Conservation (phyloP, 371 early-diverging fungal species). For the Basidiobolus meristosporus region DNA sequence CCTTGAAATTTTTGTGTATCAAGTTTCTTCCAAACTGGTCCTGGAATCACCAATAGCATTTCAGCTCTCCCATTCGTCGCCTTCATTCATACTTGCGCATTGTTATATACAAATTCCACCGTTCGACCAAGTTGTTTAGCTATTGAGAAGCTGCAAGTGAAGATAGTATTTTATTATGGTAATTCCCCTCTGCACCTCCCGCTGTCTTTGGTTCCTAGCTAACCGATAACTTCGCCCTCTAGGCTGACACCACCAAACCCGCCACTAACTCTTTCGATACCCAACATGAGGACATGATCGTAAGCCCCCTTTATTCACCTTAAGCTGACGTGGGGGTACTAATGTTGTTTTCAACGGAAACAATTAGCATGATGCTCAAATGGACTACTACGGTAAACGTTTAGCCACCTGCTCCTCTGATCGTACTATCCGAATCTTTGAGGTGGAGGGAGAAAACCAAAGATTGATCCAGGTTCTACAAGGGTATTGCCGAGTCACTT, state of each 20-base stretch:
- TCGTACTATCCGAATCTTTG: slow-evolving; percentile 78
- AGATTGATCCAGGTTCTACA: slow-evolving; percentile 55
- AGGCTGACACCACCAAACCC: not conserved
- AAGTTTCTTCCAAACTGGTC: too few species aligned
- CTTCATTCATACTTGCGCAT: too few species aligned
- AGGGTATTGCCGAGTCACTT: slow-evolving; percentile 22
- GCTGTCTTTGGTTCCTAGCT: too few species aligned
- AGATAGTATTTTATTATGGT: too few species aligned
- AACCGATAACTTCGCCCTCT: too few species aligned
- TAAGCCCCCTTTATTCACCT: slow-evolving; percentile 15
- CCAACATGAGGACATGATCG: slow-evolving; percentile 88
- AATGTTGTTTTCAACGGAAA: not conserved
- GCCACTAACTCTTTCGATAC: slow-evolving; percentile 51
- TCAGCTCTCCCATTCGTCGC: too few species aligned
- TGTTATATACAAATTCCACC: too few species aligned
- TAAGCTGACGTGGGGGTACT: not conserved
- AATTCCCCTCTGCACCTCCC: too few species aligned
- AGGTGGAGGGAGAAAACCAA: slow-evolving; percentile 68
- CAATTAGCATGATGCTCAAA: slow-evolving; percentile 86
- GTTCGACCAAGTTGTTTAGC: too few species aligned
- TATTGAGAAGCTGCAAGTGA: too few species aligned
- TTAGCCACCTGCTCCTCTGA: slow-evolving; percentile 96
- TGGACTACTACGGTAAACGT: slow-evolving; percentile 92
- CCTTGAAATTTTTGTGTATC: too few species aligned
- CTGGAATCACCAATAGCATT: too few species aligned